These are phyloP conservation scores for Acacia concinna DNA, from an alignment of 331 rosid genomes.

Conservation along the genomic window DNA sequence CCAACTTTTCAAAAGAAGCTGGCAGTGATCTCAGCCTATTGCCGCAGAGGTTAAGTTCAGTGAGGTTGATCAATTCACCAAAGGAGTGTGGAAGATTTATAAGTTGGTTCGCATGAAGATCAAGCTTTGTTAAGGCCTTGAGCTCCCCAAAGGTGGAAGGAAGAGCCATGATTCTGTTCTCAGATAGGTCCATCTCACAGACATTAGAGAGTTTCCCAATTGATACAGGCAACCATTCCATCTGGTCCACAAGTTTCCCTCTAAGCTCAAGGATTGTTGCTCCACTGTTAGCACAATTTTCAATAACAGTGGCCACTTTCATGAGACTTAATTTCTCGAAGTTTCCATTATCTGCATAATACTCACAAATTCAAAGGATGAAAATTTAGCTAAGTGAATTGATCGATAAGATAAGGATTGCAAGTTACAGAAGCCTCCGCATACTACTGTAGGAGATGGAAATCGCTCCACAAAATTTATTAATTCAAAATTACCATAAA, in stretches of 20 bases:
- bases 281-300: constrained; percentile 60
- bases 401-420: background rate
- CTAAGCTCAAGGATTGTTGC: constrained; percentile 62
- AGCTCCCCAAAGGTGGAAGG: constrained; percentile 70
- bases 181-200: constrained; percentile 71
- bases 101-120: constrained; percentile 83
- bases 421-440: background rate
- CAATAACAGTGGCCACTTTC: constrained; percentile 88
- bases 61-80: constrained; percentile 75
- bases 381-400: background rate
- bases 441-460: background rate
- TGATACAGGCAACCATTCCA: constrained; percentile 89
- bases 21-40: constrained; percentile 80
- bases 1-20: constrained; percentile 61
- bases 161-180: constrained; percentile 86
- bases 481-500: background rate
- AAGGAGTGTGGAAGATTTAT: constrained; percentile 81
- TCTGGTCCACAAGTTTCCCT: constrained; percentile 71
- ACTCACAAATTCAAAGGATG: constrained; percentile 19
- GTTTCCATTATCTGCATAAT: constrained; percentile 51
- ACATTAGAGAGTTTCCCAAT: constrained; percentile 74
- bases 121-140: constrained; percentile 71
- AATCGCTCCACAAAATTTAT: background rate
- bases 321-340: constrained; percentile 66
- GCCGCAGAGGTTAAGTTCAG: constrained; percentile 72